These are phyloP conservation scores for Panicum hallii DNA, from an alignment of 202 grass and related monocot species.

Conservation along the genomic window DNA sequence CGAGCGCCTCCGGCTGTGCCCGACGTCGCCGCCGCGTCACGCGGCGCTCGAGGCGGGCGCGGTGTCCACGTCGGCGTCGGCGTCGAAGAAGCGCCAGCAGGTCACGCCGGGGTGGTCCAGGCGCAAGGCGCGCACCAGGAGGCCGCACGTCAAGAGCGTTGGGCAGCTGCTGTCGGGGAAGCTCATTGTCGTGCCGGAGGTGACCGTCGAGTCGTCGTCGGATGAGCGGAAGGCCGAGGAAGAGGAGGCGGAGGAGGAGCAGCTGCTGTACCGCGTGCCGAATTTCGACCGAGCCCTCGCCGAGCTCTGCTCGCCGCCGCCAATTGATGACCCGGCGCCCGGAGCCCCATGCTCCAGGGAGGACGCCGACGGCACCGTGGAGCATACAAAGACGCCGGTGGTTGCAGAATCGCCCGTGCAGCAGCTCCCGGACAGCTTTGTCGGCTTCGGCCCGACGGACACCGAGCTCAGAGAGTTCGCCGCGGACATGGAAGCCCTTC, in stretches of 20 bases:
- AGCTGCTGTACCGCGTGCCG: slow-evolving; percentile 76
- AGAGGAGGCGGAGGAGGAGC: slow-evolving; percentile 40
- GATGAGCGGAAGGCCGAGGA: slow-evolving; percentile 61
- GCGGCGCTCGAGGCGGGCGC: neutral
- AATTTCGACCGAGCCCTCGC: slow-evolving; percentile 60
- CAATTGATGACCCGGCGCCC: slow-evolving; percentile 47
- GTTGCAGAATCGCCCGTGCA: slow-evolving; percentile 42
- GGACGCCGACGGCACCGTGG: slow-evolving; percentile 20
- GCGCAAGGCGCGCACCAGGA: slow-evolving; percentile 78
- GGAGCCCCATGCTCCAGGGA: slow-evolving; percentile 32
- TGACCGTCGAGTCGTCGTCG: slow-evolving; percentile 46
- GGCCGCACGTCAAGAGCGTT: slow-evolving; percentile 52
- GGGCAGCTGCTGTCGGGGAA: slow-evolving; percentile 44
- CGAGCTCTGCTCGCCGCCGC: slow-evolving; percentile 68
- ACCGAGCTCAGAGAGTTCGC: slow-evolving; percentile 85
- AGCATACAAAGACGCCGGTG: neutral
- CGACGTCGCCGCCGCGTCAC: slow-evolving; percentile 2
- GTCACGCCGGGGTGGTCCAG: slow-evolving; percentile 71
- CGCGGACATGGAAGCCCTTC: slow-evolving; percentile 91
- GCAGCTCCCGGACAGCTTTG: slow-evolving; percentile 46
- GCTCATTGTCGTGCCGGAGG: slow-evolving; percentile 69
- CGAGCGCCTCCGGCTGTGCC: slow-evolving; percentile 66
- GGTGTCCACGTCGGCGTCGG: neutral
- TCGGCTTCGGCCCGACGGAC: slow-evolving; percentile 65
- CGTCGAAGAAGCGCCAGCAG: slow-evolving; percentile 34